Base-by-base conservation (phyloP, 176 grass and related monocot species). In the Zea mays region DNA sequence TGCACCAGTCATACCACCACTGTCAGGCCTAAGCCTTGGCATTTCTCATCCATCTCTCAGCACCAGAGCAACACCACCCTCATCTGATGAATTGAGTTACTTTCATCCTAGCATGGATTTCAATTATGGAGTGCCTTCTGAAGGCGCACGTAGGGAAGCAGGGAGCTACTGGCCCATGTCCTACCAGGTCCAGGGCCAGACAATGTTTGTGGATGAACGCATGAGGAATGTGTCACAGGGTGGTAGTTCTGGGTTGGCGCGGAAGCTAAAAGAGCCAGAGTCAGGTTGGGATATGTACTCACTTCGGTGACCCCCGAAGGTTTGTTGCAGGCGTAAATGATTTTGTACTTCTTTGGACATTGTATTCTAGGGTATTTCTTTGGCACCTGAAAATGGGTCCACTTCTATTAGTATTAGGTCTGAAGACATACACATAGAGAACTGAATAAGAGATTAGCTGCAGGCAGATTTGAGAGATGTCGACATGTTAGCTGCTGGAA, bases 201-300 rank as follows among this genome's bases (percentile, higher is more conserved):
- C 74, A 43, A 65, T 65, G 54, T 86, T 88, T 81, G 35, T 73
- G 15, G 91, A 90, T 33, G 91, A 93, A 50, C 85, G 78, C 62
- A 40, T 43, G 8, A 80, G 88, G 48, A 86, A 49, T 15, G 45
- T 64, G 57, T 46, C 85, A 34, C 89, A 91, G n/a, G 72, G 79
- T 74, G 71, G 62, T 35, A 71, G 64, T 74, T 66, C 85, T 3
- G 88, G 79, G 49, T 4, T 75, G 62, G 19, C 46, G 51, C 50
- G 73, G 7, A 93, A 93, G 56, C 85, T 88, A 64, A 93, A 93
- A 85, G 91, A 90, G 6, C 88, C 91, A 9, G 88, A 93, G 66
- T 82, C 79, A 8, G 80, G 88, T 59, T 90, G 85, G 91, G 91
- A 90, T 72, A 38, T 87, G 10, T 87, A 78, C 62, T 35, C 82